These are phyloP conservation scores for Pulveroboletus ravenelii DNA, from an alignment of 768 basidiomycete species.

Conservation along the genomic window DNA sequence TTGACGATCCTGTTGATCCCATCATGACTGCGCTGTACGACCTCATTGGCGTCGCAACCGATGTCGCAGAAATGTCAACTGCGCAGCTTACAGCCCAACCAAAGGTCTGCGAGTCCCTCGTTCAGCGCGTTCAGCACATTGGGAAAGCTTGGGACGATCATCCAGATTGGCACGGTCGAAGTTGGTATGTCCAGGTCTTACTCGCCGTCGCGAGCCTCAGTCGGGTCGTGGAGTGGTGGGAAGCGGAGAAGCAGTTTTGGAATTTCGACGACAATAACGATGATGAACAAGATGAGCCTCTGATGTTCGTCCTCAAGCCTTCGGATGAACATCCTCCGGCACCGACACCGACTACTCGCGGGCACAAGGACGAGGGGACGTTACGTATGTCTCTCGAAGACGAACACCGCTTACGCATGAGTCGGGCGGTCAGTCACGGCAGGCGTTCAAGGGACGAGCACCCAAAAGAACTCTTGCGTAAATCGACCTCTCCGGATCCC, in stretches of 20 bases:
- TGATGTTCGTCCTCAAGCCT: conserved; percentile 92
- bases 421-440: conserved; percentile 46
- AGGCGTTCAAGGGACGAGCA: conserved; percentile 58
- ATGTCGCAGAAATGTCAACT: conserved; percentile 86
- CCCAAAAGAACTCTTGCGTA: conserved; percentile 42
- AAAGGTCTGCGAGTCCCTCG: conserved; percentile 79
- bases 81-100: conserved; percentile 81
- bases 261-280: conserved; percentile 93
- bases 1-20: conserved; percentile 83
- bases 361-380: conserved; percentile 32
- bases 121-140: conserved; percentile 85
- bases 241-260: conserved; percentile 99
- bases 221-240: conserved; percentile 99
- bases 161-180: conserved; percentile 95
- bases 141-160: conserved; percentile 97
- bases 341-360: conserved; percentile 37
- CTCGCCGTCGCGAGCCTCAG: conserved; percentile 93
- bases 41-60: conserved; percentile 89
- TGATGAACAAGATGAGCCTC: conserved; percentile 84
- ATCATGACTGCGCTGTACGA: conserved; percentile 90
- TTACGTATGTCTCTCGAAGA: conserved; percentile 35
- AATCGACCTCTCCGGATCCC: conserved; percentile 35
- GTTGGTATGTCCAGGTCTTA: conserved; percentile 96
- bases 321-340: conserved; percentile 52
- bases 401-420: conserved; percentile 41